A percentile compares a stretch with the other conserved stretches of the same genome.
phyloP scores from a whole-genome alignment of 1,284 basidiomycete genomes.

The Ceratobasidium sp. region DNA sequence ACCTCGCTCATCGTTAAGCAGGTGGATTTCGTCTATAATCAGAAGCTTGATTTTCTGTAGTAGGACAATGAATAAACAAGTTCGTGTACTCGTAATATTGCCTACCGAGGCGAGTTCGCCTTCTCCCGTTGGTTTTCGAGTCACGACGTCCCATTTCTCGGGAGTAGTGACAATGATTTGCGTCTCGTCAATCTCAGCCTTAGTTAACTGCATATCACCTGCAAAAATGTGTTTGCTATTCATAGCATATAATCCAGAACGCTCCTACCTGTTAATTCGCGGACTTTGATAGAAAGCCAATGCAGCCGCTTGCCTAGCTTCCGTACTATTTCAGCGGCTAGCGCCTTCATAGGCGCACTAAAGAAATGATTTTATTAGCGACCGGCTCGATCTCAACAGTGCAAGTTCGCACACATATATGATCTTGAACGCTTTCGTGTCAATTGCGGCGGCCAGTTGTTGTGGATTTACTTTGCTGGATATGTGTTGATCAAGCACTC shows the following conservation, averaged over 20 bases:
- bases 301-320: conserved; percentile 92
- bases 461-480: conserved; percentile 57
- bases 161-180: conserved; percentile 99
- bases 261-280: conserved; percentile 88
- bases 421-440: conserved; percentile 88
- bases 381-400: neutral
- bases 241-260: conserved; percentile 38
- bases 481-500: conserved; percentile 84
- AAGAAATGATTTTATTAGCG: conserved; percentile 25
- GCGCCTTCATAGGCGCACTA: conserved; percentile 97
- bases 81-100: conserved; percentile 20
- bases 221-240: conserved; percentile 5
- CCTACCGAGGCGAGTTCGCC: conserved; percentile 91
- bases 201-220: conserved; percentile 99
- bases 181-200: conserved; percentile 93
- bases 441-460: conserved; percentile 68
- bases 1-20: conserved; percentile 97
- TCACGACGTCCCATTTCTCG: conserved; percentile 99
- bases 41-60: conserved; percentile 89
- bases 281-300: conserved; percentile 89
- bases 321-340: conserved; percentile 94
- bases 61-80: neutral
- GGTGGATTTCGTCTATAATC: conserved; percentile 98
- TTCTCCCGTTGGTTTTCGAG: conserved; percentile 95
- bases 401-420: conserved; percentile 85